Evolutionary conservation across 768 basidiomycete species (phyloP), one percentile per base, ranked within the genome.

Genomic region (Lactarius sanguifluus): DNA sequence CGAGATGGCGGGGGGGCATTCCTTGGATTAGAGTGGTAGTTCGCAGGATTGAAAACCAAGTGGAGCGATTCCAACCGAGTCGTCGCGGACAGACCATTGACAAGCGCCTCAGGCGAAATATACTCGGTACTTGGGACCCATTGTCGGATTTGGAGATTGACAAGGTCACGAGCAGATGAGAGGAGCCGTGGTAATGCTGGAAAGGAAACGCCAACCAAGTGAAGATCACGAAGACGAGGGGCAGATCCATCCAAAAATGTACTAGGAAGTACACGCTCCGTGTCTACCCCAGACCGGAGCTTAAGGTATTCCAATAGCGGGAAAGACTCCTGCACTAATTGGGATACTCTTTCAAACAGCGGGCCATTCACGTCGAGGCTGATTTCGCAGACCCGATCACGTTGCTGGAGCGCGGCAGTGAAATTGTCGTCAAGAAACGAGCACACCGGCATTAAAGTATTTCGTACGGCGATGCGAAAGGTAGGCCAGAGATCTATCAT

Each of bases 311-410:
- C 47, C 36, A 64, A 36, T 5, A 25, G 30, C 25, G 63, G 63
- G 30, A 64, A 52, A n/a, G 47, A 18, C 34, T 38, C 16, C 25
- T 52, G 47, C 36, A 41, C 8, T 20, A 52, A 2, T 28, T 45
- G 4, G 25, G 18, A 47, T 30, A 64, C 7, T n/a, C 8, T 58
- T 1, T 9, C 34, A 15, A 20, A 38, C 4, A 40, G 47, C 25
- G 45, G 3, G 47, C 10, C 1, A 40, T 3, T 3, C 9, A 50
- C 12, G 5, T 16, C 5, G 34, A 64, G 43, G 2, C n/a, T 25
- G 7, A 64, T 18, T 54, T 52, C 25, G 38, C 40, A 54, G 2
- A 64, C 9, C 57, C 64, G 64, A 34, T 58, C 64, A 23, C 20
- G 28, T 38, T 64, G 34, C 23, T 54, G 47, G 12, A 64, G 64